Conservation (phyloP, 129 eudicot species). For the Centrapalus pauciflorus region DNA sequence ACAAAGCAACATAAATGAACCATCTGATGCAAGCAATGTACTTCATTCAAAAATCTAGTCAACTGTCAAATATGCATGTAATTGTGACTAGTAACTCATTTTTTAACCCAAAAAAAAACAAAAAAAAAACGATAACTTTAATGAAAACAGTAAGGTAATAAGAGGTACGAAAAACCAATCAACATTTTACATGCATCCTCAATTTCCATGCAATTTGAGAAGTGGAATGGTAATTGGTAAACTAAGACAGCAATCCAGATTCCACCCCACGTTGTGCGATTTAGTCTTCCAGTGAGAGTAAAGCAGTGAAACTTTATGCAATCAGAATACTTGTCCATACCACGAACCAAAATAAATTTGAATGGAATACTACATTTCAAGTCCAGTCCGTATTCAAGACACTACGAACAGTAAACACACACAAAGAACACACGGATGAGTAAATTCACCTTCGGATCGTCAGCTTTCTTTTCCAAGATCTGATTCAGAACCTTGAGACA, state of each 20-base stretch:
- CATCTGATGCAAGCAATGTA: neutral
- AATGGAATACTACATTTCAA: slow-evolving; percentile 8
- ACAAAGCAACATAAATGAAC: slow-evolving; percentile 6
- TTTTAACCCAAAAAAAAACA: no score
- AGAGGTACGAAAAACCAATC: slow-evolving; percentile 3
- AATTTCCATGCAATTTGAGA: neutral
- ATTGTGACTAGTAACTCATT: neutral
- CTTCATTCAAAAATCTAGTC: neutral
- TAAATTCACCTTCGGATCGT: slow-evolving; percentile 67
- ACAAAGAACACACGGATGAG: neutral
- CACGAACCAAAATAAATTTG: neutral
- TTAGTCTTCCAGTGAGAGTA: neutral
- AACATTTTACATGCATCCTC: neutral
- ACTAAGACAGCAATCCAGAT: neutral
- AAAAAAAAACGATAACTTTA: neutral
- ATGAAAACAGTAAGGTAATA: neutral
- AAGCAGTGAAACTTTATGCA: neutral
- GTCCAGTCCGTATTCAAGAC: neutral
- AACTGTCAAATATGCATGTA: neutral
- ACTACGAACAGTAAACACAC: neutral
- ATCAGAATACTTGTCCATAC: neutral
- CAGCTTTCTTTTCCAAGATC: slow-evolving; percentile 52
- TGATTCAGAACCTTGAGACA: slow-evolving; percentile 66
- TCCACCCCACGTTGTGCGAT: neutral
- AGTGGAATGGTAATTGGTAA: neutral